A percentile compares a stretch with the other conserved stretches of the same genome.
phyloP scores from a whole-genome alignment of 2,329 filamentous ascomycete species.

The Fusarium pilosicola region DNA sequence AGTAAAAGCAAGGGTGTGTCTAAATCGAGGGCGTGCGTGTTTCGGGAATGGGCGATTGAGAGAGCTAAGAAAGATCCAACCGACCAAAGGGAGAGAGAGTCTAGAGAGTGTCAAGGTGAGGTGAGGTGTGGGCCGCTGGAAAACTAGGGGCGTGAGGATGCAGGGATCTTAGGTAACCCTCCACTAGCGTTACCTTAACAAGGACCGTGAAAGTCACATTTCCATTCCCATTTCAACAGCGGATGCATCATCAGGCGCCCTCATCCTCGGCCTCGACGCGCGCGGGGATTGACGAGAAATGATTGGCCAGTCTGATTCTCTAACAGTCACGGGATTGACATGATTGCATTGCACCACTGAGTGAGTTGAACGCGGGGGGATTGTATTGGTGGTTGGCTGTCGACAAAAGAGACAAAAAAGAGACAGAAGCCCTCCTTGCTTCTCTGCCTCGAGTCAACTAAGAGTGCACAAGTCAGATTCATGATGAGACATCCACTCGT shows the following conservation, averaged over 20 bases:
- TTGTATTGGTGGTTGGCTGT: conserved; percentile 6
- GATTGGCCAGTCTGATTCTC: neutral
- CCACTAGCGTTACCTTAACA: neutral
- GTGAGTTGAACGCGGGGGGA: conserved; percentile 2
- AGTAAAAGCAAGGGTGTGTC: conserved; percentile 9
- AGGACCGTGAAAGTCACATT: neutral
- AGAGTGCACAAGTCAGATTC: neutral
- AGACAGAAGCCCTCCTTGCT: neutral
- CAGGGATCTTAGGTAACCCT: conserved; percentile 12
- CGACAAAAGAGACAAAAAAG: neutral
- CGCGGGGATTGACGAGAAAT: conserved; percentile 12
- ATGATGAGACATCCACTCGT: conserved; percentile 17
- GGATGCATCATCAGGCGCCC: conserved; percentile 16
- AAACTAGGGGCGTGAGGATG: conserved; percentile 23
- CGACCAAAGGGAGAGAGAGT: conserved; percentile 34
- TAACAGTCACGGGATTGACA: neutral
- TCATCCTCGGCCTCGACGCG: conserved; percentile 22
- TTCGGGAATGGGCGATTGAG: conserved; percentile 34
- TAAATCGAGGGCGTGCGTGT: conserved; percentile 22
- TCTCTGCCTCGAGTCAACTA: neutral
- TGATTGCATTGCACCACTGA: conserved; percentile 3
- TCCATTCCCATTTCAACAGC: neutral
- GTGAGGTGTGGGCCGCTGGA: conserved; percentile 20
- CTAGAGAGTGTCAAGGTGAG: conserved; percentile 6
- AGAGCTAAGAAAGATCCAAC: conserved; percentile 12